phyloP scores from a whole-genome alignment of 1,284 basidiomycete genomes.

The Phlebopus sp. region DNA sequence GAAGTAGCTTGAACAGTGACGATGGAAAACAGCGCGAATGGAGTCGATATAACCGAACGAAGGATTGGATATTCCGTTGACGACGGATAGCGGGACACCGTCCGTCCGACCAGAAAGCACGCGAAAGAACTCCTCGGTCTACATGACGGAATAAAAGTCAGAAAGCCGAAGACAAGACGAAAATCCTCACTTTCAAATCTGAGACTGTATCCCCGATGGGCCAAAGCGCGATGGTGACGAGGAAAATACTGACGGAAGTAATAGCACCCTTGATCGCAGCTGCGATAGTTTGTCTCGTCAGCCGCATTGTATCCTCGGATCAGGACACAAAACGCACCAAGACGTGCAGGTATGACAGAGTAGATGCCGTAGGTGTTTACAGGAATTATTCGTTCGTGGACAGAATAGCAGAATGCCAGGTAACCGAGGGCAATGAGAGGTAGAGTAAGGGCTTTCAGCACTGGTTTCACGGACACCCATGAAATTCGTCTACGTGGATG shows the following conservation, averaged over 20 bases:
- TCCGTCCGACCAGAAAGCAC: constrained; percentile 8
- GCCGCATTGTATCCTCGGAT: background rate
- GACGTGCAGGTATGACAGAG: constrained; percentile 17
- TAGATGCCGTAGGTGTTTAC: constrained; percentile 25
- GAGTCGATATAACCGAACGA: constrained; percentile 20
- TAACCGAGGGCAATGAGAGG: constrained; percentile 27
- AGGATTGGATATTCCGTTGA: constrained; percentile 26
- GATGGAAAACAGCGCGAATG: constrained; percentile 16
- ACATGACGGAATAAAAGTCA: background rate
- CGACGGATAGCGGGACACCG: constrained; percentile 22
- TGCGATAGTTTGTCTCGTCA: background rate
- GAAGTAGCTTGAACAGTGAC: constrained; percentile 26
- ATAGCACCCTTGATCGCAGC: constrained; percentile 28
- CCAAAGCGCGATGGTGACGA: constrained; percentile 27
- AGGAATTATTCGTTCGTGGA: constrained; percentile 25
- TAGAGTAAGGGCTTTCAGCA: constrained; percentile 20
- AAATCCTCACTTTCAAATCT: constrained; percentile 16
- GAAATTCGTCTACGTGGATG: background rate
- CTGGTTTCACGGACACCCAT: constrained; percentile 12
- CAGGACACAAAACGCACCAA: constrained; percentile 12
- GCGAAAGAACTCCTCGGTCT: constrained; percentile 33
- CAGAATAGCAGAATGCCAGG: constrained; percentile 28
- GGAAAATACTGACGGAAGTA: constrained; percentile 27
- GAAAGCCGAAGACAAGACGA: background rate
- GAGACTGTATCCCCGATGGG: constrained; percentile 20